Evolutionary conservation across 495 filamentous ascomycete species (phyloP), one percentile per base, ranked within the genome.

Genomic region (Mytilinidion resinicola): DNA sequence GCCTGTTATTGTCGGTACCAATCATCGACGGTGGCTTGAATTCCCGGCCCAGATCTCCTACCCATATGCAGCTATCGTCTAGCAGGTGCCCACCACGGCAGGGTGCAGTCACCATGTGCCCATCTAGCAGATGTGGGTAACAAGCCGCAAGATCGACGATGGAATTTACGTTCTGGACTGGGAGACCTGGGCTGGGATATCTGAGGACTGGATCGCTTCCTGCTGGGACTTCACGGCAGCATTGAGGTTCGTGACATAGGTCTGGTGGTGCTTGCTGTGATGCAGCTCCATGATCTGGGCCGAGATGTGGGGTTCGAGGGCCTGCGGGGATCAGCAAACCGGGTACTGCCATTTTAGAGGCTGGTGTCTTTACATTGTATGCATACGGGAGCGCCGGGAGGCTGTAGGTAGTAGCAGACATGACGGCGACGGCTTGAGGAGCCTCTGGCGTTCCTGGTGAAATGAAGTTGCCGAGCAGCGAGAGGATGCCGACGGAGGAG

Each of bases 221-320:
- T 57, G 49, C 46, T 66, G 57, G 33, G 44, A 60, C 34, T 67
- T 51, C 3, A 73, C 57, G 10, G 67, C 66, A 35, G 53, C 59
- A 59, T 75, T 75, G 15, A 73, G 63, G 52, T 69, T 73, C 17
- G 59, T 73, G 49, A 75, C 57, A 55, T 75, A 75, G 20, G 72
- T 73, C 55, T 73, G 69, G 58, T 75, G 72, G 60, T 75, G 72
- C 57, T 70, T 69, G 55, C 57, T 62, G 53, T 75, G 70, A 56
- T 75, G 72, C 43, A 75, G 67, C 54, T 66, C 64, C 72, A 75
- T 75, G 53, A 73, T 75, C 57, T 72, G 69, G 17, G 52, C 56
- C 39, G 72, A 73, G 60, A 74, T 73, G 59, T 69, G 53, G 1
- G 72, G 72, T 56, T 73, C 72, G 17, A 74, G 60, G 25, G 72